These are phyloP conservation scores for Phlyctochytrium arcticum DNA, from an alignment of 192 early-diverging fungal species.

Conservation along the genomic window DNA sequence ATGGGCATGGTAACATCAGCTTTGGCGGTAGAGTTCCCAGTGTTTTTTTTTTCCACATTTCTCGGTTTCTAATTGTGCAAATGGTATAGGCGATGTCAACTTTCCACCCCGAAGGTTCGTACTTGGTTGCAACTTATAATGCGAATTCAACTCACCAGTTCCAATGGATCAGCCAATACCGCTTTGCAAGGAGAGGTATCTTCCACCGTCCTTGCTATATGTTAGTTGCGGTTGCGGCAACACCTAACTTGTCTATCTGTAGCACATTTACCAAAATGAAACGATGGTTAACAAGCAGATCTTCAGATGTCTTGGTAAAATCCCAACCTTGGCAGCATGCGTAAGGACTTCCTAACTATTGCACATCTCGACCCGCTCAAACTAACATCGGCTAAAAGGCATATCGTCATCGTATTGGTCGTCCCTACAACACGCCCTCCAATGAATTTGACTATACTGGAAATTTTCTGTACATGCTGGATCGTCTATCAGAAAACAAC, in stretches of 20 bases:
- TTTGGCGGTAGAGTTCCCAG: slow-evolving; percentile 18
- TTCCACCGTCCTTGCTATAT: slow-evolving; percentile 32
- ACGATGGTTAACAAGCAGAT: slow-evolving; percentile 63
- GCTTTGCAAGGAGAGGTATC: slow-evolving; percentile 48
- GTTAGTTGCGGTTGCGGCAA: slow-evolving; percentile 56
- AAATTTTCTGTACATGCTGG: slow-evolving; percentile 71
- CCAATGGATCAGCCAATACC: slow-evolving; percentile 35
- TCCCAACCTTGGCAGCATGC: slow-evolving; percentile 64
- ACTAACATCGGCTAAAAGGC: not conserved
- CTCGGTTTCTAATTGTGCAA: too few species aligned
- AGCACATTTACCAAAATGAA: slow-evolving; percentile 38
- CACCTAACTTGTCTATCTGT: too few species aligned
- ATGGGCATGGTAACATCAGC: slow-evolving; percentile 27
- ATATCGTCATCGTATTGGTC: slow-evolving; percentile 59
- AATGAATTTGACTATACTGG: slow-evolving; percentile 55
- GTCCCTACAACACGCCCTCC: slow-evolving; percentile 45
- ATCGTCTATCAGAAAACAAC: slow-evolving; percentile 53
- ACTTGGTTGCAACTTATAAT: slow-evolving; percentile 22
- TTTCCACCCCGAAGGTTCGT: slow-evolving; percentile 68
- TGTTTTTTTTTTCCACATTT: too few species aligned
- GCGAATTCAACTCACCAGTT: not conserved
- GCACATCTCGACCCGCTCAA: not conserved
- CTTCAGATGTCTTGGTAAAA: slow-evolving; percentile 62
- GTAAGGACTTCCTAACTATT: slow-evolving; percentile 43
- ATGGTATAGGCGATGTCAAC: slow-evolving; percentile 62